Percentiles rank a stretch among this genome's conserved stretches.
Evolutionary conservation across 169 alveolate genomes (phyloP).

Genomic region (Eimeria sp.): DNA sequence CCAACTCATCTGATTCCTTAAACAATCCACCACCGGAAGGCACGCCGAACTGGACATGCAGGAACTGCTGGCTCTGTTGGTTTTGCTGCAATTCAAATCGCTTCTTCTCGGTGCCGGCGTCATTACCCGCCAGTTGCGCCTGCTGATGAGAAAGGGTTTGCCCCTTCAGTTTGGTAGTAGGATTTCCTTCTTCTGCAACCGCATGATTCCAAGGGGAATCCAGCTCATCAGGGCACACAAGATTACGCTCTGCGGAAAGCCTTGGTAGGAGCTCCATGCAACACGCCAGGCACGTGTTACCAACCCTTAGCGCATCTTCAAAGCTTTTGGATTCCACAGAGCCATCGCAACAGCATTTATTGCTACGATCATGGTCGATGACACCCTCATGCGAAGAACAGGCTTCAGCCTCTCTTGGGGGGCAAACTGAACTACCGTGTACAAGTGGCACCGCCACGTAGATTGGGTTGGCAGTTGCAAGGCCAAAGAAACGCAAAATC

Average conservation of each 20-base stretch:
- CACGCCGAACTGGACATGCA: conserved; percentile 18
- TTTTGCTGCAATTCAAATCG: conserved; percentile 6
- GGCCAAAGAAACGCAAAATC: conserved; percentile 56
- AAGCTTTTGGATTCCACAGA: not conserved
- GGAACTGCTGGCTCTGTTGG: not conserved
- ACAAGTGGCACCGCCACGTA: conserved; percentile 33
- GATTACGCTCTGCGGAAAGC: conserved; percentile 70
- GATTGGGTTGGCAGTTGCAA: conserved; percentile 47
- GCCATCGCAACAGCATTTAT: not conserved
- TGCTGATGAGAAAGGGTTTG: conserved; percentile 44
- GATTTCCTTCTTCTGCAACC: conserved; percentile 27
- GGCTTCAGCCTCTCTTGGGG: conserved; percentile 34
- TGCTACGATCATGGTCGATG: not conserved
- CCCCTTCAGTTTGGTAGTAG: not conserved
- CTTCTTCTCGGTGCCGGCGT: not conserved
- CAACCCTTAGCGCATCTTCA: not conserved
- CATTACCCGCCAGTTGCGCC: not conserved
- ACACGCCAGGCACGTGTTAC: conserved; percentile 32
- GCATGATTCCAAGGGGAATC: conserved; percentile 34
- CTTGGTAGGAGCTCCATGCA: conserved; percentile 66
- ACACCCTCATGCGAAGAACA: conserved; percentile 18
- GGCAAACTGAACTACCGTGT: not conserved
- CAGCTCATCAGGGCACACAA: conserved; percentile 8
- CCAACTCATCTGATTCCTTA: not conserved
- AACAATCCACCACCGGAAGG: not conserved